Percentiles rank a stretch among this genome's conserved stretches.
Evolutionary conservation across 108 stramenopile species (phyloP).

Genomic region (Skeletonema tropicum): DNA sequence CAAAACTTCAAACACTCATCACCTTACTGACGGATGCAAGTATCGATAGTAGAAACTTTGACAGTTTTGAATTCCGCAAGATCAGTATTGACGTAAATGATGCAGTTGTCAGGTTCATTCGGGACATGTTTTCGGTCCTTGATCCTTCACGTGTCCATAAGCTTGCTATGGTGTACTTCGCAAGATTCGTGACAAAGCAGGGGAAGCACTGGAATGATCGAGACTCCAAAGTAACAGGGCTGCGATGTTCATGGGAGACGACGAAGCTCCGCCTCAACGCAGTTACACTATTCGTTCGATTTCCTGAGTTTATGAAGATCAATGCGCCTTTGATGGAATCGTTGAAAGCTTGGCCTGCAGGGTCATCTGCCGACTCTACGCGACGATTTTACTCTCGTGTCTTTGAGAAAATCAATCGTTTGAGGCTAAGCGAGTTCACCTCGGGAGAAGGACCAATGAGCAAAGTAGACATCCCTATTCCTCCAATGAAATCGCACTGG

Average conservation of each 20-base stretch:
- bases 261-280: constrained; percentile 83
- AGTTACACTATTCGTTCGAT: constrained; percentile 79
- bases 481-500: constrained; percentile 77
- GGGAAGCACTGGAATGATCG: constrained; percentile 78
- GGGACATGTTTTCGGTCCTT: constrained; percentile 82
- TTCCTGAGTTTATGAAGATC: constrained; percentile 77
- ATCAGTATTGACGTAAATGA: constrained; percentile 90
- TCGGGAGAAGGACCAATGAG: constrained; percentile 43
- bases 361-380: constrained; percentile 32
- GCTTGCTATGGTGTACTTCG: constrained; percentile 72
- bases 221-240: constrained; percentile 76
- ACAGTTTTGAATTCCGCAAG: constrained; percentile 79
- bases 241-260: constrained; percentile 85
- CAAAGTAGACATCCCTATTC: constrained; percentile 38
- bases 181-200: constrained; percentile 72
- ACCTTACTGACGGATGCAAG: constrained; percentile 80
- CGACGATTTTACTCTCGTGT: constrained; percentile 62
- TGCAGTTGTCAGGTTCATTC: constrained; percentile 76
- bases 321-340: constrained; percentile 75
- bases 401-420: constrained; percentile 52
- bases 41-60: constrained; percentile 86
- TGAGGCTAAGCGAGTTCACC: constrained; percentile 53
- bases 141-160: constrained; percentile 71
- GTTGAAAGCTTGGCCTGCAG: constrained; percentile 54
- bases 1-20: constrained; percentile 67